Evolutionary conservation across 2,329 filamentous ascomycete genomes (phyloP), one percentile per base, ranked within the genome.

Genomic region (Trichoderma cornu-damae): DNA sequence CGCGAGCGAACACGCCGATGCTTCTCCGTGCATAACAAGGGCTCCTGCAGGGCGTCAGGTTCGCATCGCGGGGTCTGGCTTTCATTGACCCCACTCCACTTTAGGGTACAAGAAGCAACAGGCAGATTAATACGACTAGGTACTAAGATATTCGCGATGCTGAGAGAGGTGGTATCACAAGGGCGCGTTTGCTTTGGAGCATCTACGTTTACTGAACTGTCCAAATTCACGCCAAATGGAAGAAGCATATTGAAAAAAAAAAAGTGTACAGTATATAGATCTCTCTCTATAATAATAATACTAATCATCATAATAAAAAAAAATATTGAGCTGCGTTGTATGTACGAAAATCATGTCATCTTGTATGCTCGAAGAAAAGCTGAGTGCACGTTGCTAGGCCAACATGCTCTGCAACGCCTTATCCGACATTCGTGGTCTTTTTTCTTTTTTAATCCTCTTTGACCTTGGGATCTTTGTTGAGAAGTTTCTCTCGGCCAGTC

Each of bases 401-500:
- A n/a, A n/a, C 7, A 12, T 38, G 38, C 47, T 24, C 58, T 46
- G 30, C 24, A 35, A 44, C 44, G 16, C 46, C 47, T 26, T 26
- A 37, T 49, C 35, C 43, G 14, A 11, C 47, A 14, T 43, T 20
- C 34, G 47, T 6, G 26, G 24, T 12, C 43, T 37, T 14, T 9
- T 20, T 12, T 20, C 43, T 6, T 16, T 4, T 16, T 18, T 62
- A 77, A 51, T 77, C 63, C 53, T 77, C 75, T 65, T 79, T 78
- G 56, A 74, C 71, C 61, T 75, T 79, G n/a, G 73, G 72, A 57
- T 71, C 72, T 61, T 77, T 67, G 50, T 64, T 66, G 22, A 75
- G 64, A 42, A 73, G 53, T n/a, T 73, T 66, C 50, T 75, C 73
- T n/a, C 73, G 74, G 20, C 84, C 84, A 3, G 74, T 83, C 6